These are phyloP conservation scores for Incumbomyces delicatus DNA, from an alignment of 2,329 filamentous ascomycete genomes.

Conservation along the genomic window DNA sequence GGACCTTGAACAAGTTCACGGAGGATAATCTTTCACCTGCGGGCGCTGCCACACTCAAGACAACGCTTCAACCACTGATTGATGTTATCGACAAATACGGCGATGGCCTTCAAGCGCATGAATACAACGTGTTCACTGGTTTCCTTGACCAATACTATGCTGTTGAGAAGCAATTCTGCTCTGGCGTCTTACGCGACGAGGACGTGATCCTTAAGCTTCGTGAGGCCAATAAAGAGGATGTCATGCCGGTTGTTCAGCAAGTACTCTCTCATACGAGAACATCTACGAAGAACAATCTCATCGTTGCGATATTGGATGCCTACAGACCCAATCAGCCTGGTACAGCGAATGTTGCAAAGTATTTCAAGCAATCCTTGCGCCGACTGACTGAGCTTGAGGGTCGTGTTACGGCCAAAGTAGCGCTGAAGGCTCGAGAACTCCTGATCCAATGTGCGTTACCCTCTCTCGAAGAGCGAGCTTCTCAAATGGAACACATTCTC, in stretches of 20 bases:
- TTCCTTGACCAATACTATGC: conserved; percentile 74
- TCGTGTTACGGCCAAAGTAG: conserved; percentile 81
- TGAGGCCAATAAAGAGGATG: conserved; percentile 93
- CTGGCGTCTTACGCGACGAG: conserved; percentile 76
- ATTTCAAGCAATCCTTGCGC: conserved; percentile 72
- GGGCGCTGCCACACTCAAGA: conserved; percentile 65
- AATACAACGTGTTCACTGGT: conserved; percentile 69
- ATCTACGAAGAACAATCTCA: conserved; percentile 83
- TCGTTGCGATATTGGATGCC: conserved; percentile 83
- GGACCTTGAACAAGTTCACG: conserved; percentile 77
- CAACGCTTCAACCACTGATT: conserved; percentile 63
- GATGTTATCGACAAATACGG: conserved; percentile 69
- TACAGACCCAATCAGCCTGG: conserved; percentile 93
- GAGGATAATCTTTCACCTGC: conserved; percentile 68
- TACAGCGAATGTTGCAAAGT: conserved; percentile 76
- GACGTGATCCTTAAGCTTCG: conserved; percentile 87
- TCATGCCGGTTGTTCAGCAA: conserved; percentile 70
- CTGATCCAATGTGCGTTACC: conserved; percentile 95
- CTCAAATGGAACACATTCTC: conserved; percentile 98
- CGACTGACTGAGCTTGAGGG: conserved; percentile 86
- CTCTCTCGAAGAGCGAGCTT: conserved; percentile 85
- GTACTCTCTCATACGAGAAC: conserved; percentile 92
- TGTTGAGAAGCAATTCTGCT: conserved; percentile 80
- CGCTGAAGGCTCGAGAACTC: conserved; percentile 91
- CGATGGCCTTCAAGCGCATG: conserved; percentile 83